Base-by-base conservation (phyloP, 1,284 basidiomycete genomes). In the Erythrobasidium hasegawianum region DNA sequence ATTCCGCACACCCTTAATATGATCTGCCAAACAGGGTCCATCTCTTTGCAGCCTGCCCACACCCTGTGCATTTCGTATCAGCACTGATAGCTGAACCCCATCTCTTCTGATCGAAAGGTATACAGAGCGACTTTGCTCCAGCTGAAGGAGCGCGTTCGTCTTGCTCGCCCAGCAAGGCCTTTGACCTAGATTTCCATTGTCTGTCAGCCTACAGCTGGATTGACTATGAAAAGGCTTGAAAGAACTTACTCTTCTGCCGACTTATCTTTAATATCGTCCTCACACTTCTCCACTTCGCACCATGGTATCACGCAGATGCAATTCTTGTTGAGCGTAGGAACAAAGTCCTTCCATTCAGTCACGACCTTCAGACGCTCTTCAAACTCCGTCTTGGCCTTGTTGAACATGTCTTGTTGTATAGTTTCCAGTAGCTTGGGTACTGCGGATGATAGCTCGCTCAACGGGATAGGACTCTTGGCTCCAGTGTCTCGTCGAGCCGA, bases 261-360 rank as follows among this genome's bases (percentile, higher is more conserved):
- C 71, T 90, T 83, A 76, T 97, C 91, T 83, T 99, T 98, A 83
- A 99, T 96, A 75, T 92, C 90, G 79, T 98, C 95, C 79, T 99
- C 95, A 78, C 96, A 99, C 50, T 82, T 84, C 77, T 91, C 90
- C 50, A 82, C 83, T 80, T 98, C 92, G 79, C 96, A 98, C 96
- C 96, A 99, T 10, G 96, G 96, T 68, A 98, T 85, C 58, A 89
- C 88, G 20, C 89, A 86, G 52, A 93, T 84, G 76, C 86, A 87
- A 82, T 96, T 97, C 75, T 83, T 81, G 79, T 98, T 94, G 47
- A 99, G 82, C 18, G 88, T 85, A 14, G 89, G 89, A 11, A 97
- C 93, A 67, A 98, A 82, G 68, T 97, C 87, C 69, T 90, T 88
- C 94, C 94, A 99, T 62, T 86, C 82, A 13, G 84, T 88, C 59